Evolutionary conservation across 805 yeast species (phyloP), one percentile per base, ranked within the genome.

Genomic region (Metschnikowia picachoensis): DNA sequence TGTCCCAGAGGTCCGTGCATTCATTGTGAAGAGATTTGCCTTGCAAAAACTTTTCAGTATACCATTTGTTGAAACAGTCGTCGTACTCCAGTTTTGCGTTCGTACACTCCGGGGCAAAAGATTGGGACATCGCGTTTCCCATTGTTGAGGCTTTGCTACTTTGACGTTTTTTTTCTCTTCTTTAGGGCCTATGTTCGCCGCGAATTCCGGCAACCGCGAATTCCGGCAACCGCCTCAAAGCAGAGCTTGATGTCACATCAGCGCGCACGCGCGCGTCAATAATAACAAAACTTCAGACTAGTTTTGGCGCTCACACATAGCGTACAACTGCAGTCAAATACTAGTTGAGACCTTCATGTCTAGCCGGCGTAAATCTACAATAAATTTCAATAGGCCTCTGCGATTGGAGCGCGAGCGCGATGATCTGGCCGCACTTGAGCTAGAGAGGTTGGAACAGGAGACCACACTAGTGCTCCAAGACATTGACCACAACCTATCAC

Each of bases 41-140:
- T 51, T 72, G 65, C 46, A 86, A 68, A 55, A 86, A 86, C 65
- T 85, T 48, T 57, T 94, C 97, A 5, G 94, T 83, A 64, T 94
- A 94, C 99, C 99, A 91, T 54, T 78, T 78, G 67, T 90, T 91
- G 71, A 94, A 94, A 65, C 99, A 94, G 59, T 83, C 85, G 62
- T 94, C 98, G 61, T 94, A 94, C 59, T 82, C 79, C 57, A 81
- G 80, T 67, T 94, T 94, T 47, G 85, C 78, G 31, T 81, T 86
- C 17, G 95, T 88, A 67, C 99, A 94, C 69, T 94, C 98, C 25
- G 97, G 97, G 32, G 99, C 98, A 74, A 94, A 87, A 50, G 96
- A 89, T 10, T 64, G 72, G 7, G 95, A 72, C 76, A 72, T 71
- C 43, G 60, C 62, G 52, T 68, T 72, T 43, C 76, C 77, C 77